Evolutionary conservation across 345 rosid species (phyloP).

Genomic region (Lumnitzera racemosa): DNA sequence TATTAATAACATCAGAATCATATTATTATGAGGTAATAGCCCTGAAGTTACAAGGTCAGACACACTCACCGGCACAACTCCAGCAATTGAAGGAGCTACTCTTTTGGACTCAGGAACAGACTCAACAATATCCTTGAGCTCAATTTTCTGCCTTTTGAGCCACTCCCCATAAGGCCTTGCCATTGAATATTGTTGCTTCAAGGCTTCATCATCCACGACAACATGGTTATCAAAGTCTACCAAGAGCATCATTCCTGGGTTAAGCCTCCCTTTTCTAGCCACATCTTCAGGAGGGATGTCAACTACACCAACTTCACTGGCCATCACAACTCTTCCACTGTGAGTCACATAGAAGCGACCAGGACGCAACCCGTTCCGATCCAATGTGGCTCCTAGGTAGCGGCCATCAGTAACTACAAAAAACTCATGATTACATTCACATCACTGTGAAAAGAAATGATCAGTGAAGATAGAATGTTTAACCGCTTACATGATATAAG

Average conservation of each 20-base stretch:
- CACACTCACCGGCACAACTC: slow-evolving; percentile 50
- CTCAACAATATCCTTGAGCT: slow-evolving; percentile 60
- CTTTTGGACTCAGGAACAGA: slow-evolving; percentile 62
- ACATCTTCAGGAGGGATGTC: slow-evolving; percentile 94
- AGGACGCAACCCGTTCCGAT: slow-evolving; percentile 97
- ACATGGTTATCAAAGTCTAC: slow-evolving; percentile 93
- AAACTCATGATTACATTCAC: too few species aligned
- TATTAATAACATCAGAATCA: slow-evolving; percentile 1
- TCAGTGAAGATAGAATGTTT: too few species aligned
- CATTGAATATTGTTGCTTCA: slow-evolving; percentile 87
- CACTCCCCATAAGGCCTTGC: slow-evolving; percentile 93
- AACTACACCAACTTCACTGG: slow-evolving; percentile 98
- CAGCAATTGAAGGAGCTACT: slow-evolving; percentile 56
- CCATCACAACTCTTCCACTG: slow-evolving; percentile 94
- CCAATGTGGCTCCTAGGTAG: slow-evolving; percentile 97
- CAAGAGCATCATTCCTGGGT: slow-evolving; percentile 99
- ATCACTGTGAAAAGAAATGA: too few species aligned
- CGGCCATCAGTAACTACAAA: slow-evolving; percentile 95
- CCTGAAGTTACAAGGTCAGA: not conserved
- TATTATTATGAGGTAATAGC: not conserved
- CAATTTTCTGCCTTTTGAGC: slow-evolving; percentile 84
- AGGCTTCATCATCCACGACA: slow-evolving; percentile 92
- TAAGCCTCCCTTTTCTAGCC: slow-evolving; percentile 89
- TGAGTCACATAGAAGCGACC: slow-evolving; percentile 89
- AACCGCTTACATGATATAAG: slow-evolving; percentile 79